Base-by-base conservation (phyloP, 2,329 filamentous ascomycete species). In the Passalora sequoiae region DNA sequence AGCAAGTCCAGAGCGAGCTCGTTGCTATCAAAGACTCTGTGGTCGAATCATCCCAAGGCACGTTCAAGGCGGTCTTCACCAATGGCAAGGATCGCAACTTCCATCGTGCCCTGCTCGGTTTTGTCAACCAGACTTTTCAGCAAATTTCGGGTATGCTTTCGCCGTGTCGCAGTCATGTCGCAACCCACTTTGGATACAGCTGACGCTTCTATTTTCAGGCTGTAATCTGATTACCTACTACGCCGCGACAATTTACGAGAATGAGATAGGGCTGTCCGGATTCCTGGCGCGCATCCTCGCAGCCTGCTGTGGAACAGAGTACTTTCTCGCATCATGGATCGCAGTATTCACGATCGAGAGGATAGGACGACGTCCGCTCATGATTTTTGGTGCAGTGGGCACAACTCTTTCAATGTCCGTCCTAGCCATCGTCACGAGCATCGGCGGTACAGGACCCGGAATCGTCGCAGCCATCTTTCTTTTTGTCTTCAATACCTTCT, bases 301-400 rank as follows among this genome's bases (percentile, higher is more conserved):
- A n/a, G 74, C 72, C 3, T 68, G 66, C 51, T 76, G 75, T 47
- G 74, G 73, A 24, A 76, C 72, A 0, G 72, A 75, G 46, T 76
- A 76, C 56, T 76, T 76, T 51, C 40, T 74, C 17, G 60, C 60
- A 2, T 75, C 71, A 1, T 69, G 67, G 60, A 58, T 76, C 17
- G 67, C 72, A 2, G 66, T 76, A 22, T 73, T 74, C 48, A 68
- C 69, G 8, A 69, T 75, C 44, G 72, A 76, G 52, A 67, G 65
- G 38, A 61, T 73, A 40, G 72, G 72, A 10, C 68, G 84, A 20
- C 75, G 84, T 13, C 76, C 77, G 57, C 74, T 88, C 47, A 87
- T 89, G 81, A 66, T 88, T 13, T 77, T 86, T 50, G 83, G 83
- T 40, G 78, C 79, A 1, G 49, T 47, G 3, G 55, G 55, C 28